Base-by-base conservation (phyloP, 23 red algal species). In the Gracilaria caudata region DNA sequence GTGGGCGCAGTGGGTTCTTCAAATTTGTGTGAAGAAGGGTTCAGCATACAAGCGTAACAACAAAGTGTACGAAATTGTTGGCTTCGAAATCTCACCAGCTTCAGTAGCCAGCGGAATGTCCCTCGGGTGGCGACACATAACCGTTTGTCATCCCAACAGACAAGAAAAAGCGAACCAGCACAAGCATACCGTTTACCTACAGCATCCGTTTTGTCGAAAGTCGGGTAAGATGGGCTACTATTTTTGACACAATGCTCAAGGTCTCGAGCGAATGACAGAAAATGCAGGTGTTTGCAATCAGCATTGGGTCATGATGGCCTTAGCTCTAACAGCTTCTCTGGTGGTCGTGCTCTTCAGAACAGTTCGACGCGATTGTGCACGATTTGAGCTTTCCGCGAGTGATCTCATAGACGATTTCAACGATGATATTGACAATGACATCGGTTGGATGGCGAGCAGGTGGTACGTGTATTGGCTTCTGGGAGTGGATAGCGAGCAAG, bases 221-320 rank as follows among this genome's bases (percentile, higher is more conserved):
- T 19, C n/a, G 68, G 10, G 85, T 98, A 11, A 65, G 73, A 23
- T 98, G 96, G 96, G 83, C 87, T 12, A 93, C 96, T 20, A 76
- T 92, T 55, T 98, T 80, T 61, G 96, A 98, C 64, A 86, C 88
- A 29, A 77, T 94, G 46, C 79, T 95, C 70, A 83, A 88, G n/a
- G 92, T 88, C 43, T 84, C 89, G 51, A 61, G 47, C 17, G 76
- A 77, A 21, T 73, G 81, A 55, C 33, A 55, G 49, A 84, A 79
- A 77, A 90, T 98, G 64, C 92, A 94, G 51, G 87, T 90, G 96
- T 95, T 98, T 83, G 83, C 92, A 23, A 92, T 98, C 23, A 82
- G 92, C 88, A 98, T 75, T 95, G 92, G 20, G 53, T 87, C 24
- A 56, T 95, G 68, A 65, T 98, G 35, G 88, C 80, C 46, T 21